These are phyloP conservation scores for Rhynchospora tenuis DNA, from an alignment of 176 grass and related monocot genomes.

Conservation along the genomic window DNA sequence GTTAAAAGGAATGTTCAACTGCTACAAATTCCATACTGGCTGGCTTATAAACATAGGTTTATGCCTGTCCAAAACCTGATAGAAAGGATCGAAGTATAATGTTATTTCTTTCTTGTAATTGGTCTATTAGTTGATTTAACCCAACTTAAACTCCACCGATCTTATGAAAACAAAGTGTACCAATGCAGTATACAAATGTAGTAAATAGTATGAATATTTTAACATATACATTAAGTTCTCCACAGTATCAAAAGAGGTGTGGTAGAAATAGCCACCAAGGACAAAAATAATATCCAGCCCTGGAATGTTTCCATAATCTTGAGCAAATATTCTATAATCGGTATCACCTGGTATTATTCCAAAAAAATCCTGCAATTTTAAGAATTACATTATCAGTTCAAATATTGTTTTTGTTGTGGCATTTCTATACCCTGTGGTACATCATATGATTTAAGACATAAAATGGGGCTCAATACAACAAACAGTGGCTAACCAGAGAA, in stretches of 20 bases:
- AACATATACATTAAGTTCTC: conserved; percentile 77
- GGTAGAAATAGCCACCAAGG: conserved; percentile 97
- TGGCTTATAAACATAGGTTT: neutral
- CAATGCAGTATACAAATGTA: conserved; percentile 13
- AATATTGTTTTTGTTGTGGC: neutral
- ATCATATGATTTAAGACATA: neutral
- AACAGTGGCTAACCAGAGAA: neutral
- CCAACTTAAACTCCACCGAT: neutral
- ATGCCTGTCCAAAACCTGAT: neutral
- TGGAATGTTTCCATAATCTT: conserved; percentile 87
- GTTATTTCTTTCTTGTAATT: neutral
- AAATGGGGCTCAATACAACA: neutral
- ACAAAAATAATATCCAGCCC: conserved; percentile 99
- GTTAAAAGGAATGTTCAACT: neutral
- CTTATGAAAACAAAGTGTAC: neutral
- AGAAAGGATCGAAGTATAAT: neutral
- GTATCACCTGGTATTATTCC: conserved; percentile 98
- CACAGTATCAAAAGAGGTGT: conserved; percentile 91
- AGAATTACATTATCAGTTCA: neutral
- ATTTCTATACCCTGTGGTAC: neutral
- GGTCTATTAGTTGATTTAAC: neutral
- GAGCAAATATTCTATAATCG: conserved; percentile 97
- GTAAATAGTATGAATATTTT: conserved; percentile 11
- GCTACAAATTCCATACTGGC: neutral
- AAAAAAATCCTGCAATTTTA: conserved; percentile 80